Base-by-base conservation (phyloP, 1,284 basidiomycete species). In the Taiwanofungus camphoratus region DNA sequence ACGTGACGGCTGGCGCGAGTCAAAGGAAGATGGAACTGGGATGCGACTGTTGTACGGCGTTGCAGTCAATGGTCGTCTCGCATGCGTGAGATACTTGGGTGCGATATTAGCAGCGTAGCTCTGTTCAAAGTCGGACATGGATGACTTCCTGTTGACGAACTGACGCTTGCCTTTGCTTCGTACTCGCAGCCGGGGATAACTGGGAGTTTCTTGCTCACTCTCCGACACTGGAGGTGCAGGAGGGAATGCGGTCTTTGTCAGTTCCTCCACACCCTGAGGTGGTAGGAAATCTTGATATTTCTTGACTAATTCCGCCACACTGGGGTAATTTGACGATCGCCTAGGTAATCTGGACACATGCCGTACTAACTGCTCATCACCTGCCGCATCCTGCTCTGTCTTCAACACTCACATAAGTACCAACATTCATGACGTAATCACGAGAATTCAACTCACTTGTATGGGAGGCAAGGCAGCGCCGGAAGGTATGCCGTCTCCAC, bases 51-150 rank as follows among this genome's bases (percentile, higher is more conserved):
- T 56, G 41, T 59, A 55, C 34, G 52, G 39, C 13, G 55, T 42
- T 33, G 60, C 57, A 12, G 66, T 63, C 4, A 67, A 37, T 7
- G 70, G 59, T 50, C 76, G 70, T 38, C 75, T 69, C 19, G 68
- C 63, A 52, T 74, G 71, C 3, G 76, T 75, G 11, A 82, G 65
- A 53, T 85, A 79, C 49, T 74, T 72, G 2, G 86, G 83, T 3
- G 84, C 86, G 46, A 91, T 80, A 54, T 91, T 92, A n/a, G 82
- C 85, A 3, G 91, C 90, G 62, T 93, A 93, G 42, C 91, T 80
- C 45, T 86, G 77, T 62, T 93, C 91, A 36, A 89, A 90, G 59
- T 94, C 92, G 2, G 91, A 92, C 0, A 77, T 70, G 0, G 86
- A 87, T 9, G 74, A 64, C 48, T 77, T 83, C 56, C 69, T 73